Conservation (phyloP, 345 rosid species). For the Arabidopsis arenosa region DNA sequence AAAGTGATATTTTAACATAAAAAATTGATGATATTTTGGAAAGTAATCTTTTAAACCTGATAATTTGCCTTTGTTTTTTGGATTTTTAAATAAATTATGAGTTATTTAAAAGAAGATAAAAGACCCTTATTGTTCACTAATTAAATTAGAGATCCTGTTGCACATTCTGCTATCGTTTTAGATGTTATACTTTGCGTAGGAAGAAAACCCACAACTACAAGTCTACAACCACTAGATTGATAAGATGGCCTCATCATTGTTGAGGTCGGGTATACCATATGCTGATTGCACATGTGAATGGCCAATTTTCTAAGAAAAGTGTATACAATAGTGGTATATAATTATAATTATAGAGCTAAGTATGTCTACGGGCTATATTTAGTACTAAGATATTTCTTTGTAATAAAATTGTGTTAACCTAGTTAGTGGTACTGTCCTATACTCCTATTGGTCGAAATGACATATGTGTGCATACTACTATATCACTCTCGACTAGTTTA, state of each 20-base stretch:
- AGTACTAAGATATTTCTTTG: not conserved
- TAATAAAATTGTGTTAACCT: not conserved
- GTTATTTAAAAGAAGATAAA: too few species aligned
- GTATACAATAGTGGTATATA: not conserved
- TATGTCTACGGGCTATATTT: not conserved
- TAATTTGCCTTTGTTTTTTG: not conserved
- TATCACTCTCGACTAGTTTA: not conserved
- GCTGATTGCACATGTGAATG: not conserved
- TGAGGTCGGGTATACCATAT: conserved; percentile 10
- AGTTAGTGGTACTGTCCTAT: not conserved
- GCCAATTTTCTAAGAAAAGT: not conserved
- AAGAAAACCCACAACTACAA: conserved; percentile 1
- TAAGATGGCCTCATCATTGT: conserved; percentile 13
- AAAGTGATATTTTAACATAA: too few species aligned
- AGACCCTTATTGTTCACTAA: conserved; percentile 1
- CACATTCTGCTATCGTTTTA: conserved; percentile 9
- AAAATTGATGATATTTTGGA: too few species aligned
- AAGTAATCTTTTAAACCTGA: too few species aligned
- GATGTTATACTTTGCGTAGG: conserved; percentile 29
- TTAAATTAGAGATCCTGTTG: not conserved
- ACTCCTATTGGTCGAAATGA: not conserved
- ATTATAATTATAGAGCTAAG: not conserved
- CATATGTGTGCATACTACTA: not conserved
- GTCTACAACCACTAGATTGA: conserved; percentile 35
- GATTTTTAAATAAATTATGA: conserved; percentile 2